Conservation (phyloP, 2,329 filamentous ascomycete genomes). For the Neophaeococcomyces aloes region DNA sequence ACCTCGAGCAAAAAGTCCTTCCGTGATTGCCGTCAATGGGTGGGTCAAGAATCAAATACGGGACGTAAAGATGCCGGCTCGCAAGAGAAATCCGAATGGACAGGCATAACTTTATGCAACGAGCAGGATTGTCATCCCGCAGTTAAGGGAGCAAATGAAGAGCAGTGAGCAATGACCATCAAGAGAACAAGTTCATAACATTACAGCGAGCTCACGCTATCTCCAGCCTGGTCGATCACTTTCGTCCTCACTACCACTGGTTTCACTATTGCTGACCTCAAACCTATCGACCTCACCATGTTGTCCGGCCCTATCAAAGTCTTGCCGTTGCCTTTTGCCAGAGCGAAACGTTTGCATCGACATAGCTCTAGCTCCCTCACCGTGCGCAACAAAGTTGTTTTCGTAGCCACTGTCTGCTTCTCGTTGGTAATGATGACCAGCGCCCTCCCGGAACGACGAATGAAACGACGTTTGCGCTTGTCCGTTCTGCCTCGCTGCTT, state of each 20-base stretch:
- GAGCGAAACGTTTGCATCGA: slow-evolving; percentile 13
- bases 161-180: background rate
- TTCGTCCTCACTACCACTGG: slow-evolving; percentile 9
- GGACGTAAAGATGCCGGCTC: too few relatives aligned
- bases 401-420: slow-evolving; percentile 10
- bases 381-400: slow-evolving; percentile 7
- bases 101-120: too few relatives aligned
- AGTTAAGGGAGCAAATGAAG: too few relatives aligned
- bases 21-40: too few relatives aligned
- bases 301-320: slow-evolving; percentile 10
- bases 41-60: too few relatives aligned
- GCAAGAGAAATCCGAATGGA: too few relatives aligned
- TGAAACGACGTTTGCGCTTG: slow-evolving; percentile 5
- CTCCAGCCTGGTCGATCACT: background rate
- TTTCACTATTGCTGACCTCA: slow-evolving; percentile 15
- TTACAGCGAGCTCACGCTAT: background rate
- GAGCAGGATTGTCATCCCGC: too few relatives aligned
- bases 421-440: slow-evolving; percentile 5
- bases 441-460: background rate
- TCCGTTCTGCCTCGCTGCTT: slow-evolving; percentile 20
- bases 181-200: background rate
- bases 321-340: background rate
- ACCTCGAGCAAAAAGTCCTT: too few relatives aligned
- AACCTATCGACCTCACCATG: slow-evolving; percentile 17
- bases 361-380: slow-evolving; percentile 12